Percentiles rank a stretch among this genome's conserved stretches.
Evolutionary conservation across 805 yeast species (phyloP).

Genomic region (Tetrapisispora phaffii): DNA sequence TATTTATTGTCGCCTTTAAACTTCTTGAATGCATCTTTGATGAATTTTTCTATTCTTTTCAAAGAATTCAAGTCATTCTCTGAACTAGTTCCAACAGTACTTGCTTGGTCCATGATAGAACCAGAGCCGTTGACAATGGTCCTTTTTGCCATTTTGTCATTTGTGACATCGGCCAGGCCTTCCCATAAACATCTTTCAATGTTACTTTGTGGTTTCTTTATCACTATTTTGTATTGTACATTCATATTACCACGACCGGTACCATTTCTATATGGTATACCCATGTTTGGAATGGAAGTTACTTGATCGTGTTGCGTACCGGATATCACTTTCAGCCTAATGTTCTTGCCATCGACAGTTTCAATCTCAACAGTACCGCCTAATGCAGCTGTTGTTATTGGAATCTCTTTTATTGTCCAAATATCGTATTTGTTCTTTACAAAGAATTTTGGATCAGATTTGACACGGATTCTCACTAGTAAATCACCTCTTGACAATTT

Average conservation of each 20-base stretch:
- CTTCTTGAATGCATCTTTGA: slow-evolving; percentile 48
- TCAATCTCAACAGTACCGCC: slow-evolving; percentile 92
- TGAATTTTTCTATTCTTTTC: slow-evolving; percentile 47
- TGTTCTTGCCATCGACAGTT: slow-evolving; percentile 67
- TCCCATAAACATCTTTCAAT: slow-evolving; percentile 85
- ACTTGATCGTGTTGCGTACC: slow-evolving; percentile 75
- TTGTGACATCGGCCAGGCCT: slow-evolving; percentile 84
- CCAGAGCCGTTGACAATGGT: slow-evolving; percentile 20
- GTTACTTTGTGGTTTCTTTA: slow-evolving; percentile 66
- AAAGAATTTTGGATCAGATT: slow-evolving; percentile 60
- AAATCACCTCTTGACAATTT: slow-evolving; percentile 76
- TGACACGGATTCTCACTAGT: slow-evolving; percentile 68
- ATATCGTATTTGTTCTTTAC: slow-evolving; percentile 56
- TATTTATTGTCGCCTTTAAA: slow-evolving; percentile 27
- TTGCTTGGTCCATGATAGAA: background rate
- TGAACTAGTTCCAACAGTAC: slow-evolving; percentile 11
- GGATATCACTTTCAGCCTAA: slow-evolving; percentile 70
- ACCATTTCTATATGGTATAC: slow-evolving; percentile 53
- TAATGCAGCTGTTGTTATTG: slow-evolving; percentile 91
- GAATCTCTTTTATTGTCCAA: slow-evolving; percentile 53
- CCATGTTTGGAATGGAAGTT: slow-evolving; percentile 73
- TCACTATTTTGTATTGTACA: slow-evolving; percentile 60
- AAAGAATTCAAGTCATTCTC: slow-evolving; percentile 28
- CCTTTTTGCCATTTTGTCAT: slow-evolving; percentile 71
- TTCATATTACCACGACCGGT: slow-evolving; percentile 69